Percentiles rank a stretch among this genome's conserved stretches.
Evolutionary conservation across 331 rosid genomes (phyloP).

Genomic region (Spiraea crenata): DNA sequence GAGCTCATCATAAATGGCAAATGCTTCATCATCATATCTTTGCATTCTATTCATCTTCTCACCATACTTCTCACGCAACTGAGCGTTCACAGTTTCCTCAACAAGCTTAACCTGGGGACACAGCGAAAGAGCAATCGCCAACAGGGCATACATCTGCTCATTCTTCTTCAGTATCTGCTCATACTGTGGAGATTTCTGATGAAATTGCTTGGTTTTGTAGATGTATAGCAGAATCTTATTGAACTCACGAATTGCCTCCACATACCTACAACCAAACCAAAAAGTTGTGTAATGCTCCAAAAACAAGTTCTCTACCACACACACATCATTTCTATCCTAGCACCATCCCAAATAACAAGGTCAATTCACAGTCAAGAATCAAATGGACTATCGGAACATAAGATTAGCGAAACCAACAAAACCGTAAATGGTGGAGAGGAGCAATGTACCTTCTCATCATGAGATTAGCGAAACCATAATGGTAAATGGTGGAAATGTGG

Average conservation of each 20-base stretch:
- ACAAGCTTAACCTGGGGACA: conserved; percentile 87
- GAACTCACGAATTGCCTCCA: conserved; percentile 93
- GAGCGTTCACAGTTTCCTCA: conserved; percentile 89
- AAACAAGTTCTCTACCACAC: not conserved
- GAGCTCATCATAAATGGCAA: conserved; percentile 92
- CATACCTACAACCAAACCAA: conserved; percentile 55
- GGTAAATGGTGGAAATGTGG: conserved; percentile 89
- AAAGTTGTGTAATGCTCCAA: not conserved
- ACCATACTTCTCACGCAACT: conserved; percentile 93
- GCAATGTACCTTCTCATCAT: conserved; percentile 78
- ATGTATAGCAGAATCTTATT: conserved; percentile 85
- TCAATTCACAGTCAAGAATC: not conserved
- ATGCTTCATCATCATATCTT: conserved; percentile 91
- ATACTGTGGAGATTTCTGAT: conserved; percentile 90
- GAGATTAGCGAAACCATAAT: conserved; percentile 94
- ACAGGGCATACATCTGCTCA: conserved; percentile 98
- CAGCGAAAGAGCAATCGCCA: conserved; percentile 88
- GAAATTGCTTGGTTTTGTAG: conserved; percentile 72
- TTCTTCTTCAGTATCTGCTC: conserved; percentile 97
- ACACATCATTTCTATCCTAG: not conserved
- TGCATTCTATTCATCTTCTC: conserved; percentile 97
- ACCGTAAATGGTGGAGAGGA: no score
- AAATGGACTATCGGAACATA: no score
- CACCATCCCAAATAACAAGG: not conserved
- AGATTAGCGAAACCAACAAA: no score